These are phyloP conservation scores for Panicum miliaceum DNA, from an alignment of 176 grass and related monocot genomes.

Conservation along the genomic window DNA sequence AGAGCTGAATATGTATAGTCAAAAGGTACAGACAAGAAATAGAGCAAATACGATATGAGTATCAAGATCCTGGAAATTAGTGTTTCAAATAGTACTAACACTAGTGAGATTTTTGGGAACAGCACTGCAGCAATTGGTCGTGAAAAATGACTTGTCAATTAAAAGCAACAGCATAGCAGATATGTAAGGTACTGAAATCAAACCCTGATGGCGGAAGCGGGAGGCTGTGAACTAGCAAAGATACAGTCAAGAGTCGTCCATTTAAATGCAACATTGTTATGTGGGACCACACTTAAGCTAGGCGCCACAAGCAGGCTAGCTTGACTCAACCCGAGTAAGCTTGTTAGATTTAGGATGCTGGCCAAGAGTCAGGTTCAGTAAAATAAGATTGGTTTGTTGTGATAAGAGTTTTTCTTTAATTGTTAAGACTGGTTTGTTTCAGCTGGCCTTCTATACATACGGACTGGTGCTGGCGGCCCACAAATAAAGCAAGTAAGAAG, in stretches of 20 bases:
- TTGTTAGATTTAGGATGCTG: not conserved
- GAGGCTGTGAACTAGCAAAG: not conserved
- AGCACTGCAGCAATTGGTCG: slow-evolving; percentile 2
- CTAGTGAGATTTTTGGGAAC: not conserved
- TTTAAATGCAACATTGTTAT: slow-evolving; percentile 24
- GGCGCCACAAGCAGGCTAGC: not conserved
- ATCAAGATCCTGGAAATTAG: slow-evolving; percentile 18
- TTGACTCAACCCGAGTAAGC: not conserved
- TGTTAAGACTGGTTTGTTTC: not conserved
- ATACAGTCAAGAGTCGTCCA: not conserved
- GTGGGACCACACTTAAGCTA: not conserved
- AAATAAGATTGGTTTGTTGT: not conserved
- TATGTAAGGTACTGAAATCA: slow-evolving; percentile 12
- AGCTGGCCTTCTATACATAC: not conserved
- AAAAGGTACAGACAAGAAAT: slow-evolving; percentile 32
- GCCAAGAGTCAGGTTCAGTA: not conserved
- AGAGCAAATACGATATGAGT: not conserved
- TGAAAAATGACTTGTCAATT: slow-evolving; percentile 17
- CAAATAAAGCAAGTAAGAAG: not conserved
- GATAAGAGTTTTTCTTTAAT: not conserved
- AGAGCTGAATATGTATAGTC: slow-evolving; percentile 18
- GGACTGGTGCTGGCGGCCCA: not conserved
- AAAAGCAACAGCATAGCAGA: not conserved
- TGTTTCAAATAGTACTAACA: not conserved
- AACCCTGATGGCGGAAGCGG: not conserved